Evolutionary conservation across 139 green algal genomes (phyloP), one percentile per base, ranked within the genome.

Genomic region (Chlorella sp.): DNA sequence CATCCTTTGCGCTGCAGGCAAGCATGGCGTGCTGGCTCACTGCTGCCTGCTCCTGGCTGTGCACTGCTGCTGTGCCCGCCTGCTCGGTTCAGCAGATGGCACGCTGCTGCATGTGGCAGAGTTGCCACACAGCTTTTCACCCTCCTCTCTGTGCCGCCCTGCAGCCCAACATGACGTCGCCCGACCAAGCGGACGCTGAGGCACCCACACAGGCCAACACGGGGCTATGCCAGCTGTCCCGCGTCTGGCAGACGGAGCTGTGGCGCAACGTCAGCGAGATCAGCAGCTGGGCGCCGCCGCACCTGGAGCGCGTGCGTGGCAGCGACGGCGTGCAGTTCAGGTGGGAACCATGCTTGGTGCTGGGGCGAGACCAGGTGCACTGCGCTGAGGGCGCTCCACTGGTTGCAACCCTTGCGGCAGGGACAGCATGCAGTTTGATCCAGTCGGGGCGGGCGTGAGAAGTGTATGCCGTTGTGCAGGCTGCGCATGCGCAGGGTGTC

Each of bases 241-340:
- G 20, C 5, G 56, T 92, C 32, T 81, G 82, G 73, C 51, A 92
- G 63, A 67, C 56, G 60, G 68, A 81, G 57, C 44, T 80, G 26
- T 92, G 89, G 89, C 36, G 79, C 47, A 78, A 76, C 15, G 41
- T 92, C 55, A 86, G 9, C 3, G 39, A 71, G 26, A 47, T 92
- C 26, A 80, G 34, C 26, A 74, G 36, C 25, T 92, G 89, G 89
- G n/a, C 34, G 2, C 65, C 74, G 39, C 81, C 83, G 4, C 80
- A 89, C 41, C n/a, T 84, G 51, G 89, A 92, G 39, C 32, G 21
- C 13, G 88, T 92, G 60, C 72, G 72, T 12, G 88, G 88, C 70
- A 86, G 72, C 21, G 88, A 92, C 65, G 87, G 44, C 1, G 62
- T 57, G 38, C 89, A 92, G 67, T 92, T 92, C 74, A 36, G 76